Base-by-base conservation (phyloP, 106 monocot genomes). In the Chionographis japonica region DNA sequence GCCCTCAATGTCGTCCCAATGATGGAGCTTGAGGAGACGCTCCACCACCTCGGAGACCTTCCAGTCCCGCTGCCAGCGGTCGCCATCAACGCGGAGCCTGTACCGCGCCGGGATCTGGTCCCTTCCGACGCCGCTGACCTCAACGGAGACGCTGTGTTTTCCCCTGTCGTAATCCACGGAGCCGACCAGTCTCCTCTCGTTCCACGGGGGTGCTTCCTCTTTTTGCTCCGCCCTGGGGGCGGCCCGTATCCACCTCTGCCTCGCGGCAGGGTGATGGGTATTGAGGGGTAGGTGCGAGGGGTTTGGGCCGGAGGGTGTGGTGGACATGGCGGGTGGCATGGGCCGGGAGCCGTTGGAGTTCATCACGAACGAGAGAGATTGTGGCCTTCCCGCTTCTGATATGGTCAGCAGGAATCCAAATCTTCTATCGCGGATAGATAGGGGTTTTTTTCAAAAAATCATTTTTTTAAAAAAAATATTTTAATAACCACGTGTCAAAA, bases 131-230 rank as follows among this genome's bases (percentile, higher is more conserved):
- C 97, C 97, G n/a, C 12, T 20, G 3, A 92, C 84, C 78, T 83
- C 80, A 18, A 79, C 68, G 63, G 74, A 69, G 9, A 79, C 73
- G 42, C 56, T 36, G 59, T 67, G 75, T 63, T 69, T 68, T 36
- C 97, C 97, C 15, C 62, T 62, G 86, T 89, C 85, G 78, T 92
- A 89, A 74, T 92, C 89, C 37, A 97, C 89, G 65, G 67, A 84
- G 10, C 78, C 77, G 51, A 80, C 78, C 57, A 78, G 69, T 54
- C 68, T 81, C 68, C 75, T 68, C 82, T 86, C 69, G 60, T 81
- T 75, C 81, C 78, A 87, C 42, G 65, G 46, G 14, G 62, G 46
- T 5, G 46, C 46, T 6, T 46, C 57, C 10, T 77, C 77, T 27
- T 27, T 27, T 16, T 61, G 51, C 37, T 66, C 55, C 16, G 14